Percentiles rank a stretch among this genome's conserved stretches.
Evolutionary conservation across 805 yeast genomes (phyloP).

Genomic region (Suhomyces faveliae): DNA sequence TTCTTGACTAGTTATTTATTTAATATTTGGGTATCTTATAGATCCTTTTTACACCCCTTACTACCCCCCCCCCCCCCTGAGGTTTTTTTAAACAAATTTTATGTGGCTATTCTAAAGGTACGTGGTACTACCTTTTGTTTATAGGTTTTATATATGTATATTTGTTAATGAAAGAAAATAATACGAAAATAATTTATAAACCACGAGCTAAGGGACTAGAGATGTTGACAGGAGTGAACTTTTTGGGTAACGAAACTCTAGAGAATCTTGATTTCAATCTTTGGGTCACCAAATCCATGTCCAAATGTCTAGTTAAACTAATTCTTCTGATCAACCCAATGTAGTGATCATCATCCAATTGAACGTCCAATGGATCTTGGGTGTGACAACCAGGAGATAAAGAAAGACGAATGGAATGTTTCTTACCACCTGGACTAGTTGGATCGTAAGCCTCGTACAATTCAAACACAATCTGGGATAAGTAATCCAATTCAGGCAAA

Average conservation of each 20-base stretch:
- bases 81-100: too few relatives aligned
- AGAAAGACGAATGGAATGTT: conserved; percentile 87
- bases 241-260: conserved; percentile 87
- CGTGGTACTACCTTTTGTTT: conserved; percentile 15
- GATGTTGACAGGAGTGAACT: conserved; percentile 84
- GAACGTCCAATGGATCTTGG: conserved; percentile 95
- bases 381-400: conserved; percentile 98
- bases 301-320: conserved; percentile 87
- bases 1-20: not conserved
- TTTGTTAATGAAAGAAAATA: not conserved
- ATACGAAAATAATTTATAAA: conserved; percentile 3
- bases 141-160: not conserved
- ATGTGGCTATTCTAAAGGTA: conserved; percentile 4
- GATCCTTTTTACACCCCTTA: not conserved
- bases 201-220: conserved; percentile 56
- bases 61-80: too few relatives aligned
- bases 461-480: conserved; percentile 93
- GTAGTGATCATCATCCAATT: conserved; percentile 92
- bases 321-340: conserved; percentile 93
- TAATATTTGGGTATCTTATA: not conserved
- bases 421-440: conserved; percentile 58
- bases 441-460: conserved; percentile 79
- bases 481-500: conserved; percentile 91
- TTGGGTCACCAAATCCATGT: conserved; percentile 82
- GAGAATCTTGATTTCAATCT: conserved; percentile 77